A percentile compares a stretch with the other conserved stretches of the same genome.
phyloP scores from a whole-genome alignment of 768 basidiomycete genomes.

The Lactarius sp. region DNA sequence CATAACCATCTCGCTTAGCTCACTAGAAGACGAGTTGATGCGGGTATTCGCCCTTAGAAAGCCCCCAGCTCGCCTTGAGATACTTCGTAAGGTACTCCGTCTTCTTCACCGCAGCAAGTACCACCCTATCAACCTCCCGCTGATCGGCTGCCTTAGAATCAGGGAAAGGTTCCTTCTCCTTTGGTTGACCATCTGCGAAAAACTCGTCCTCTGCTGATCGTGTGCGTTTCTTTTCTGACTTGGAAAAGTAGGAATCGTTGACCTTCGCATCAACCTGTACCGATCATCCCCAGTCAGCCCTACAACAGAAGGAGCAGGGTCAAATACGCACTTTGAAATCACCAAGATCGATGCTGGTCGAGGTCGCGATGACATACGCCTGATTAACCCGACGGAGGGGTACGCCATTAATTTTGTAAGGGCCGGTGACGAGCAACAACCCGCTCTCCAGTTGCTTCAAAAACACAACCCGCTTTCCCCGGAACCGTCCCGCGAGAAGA shows the following conservation, averaged over 20 bases:
- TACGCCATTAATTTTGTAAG: conserved; percentile 97
- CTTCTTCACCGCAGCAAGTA: conserved; percentile 85
- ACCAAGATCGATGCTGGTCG: conserved; percentile 83
- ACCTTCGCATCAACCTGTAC: conserved; percentile 79
- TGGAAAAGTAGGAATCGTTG: conserved; percentile 92
- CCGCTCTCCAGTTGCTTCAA: conserved; percentile 94
- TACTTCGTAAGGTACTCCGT: conserved; percentile 89
- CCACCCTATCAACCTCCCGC: conserved; percentile 75
- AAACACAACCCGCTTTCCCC: conserved; percentile 97
- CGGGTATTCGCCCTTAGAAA: conserved; percentile 96
- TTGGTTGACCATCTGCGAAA: conserved; percentile 90
- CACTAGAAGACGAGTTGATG: conserved; percentile 76
- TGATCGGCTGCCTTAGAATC: conserved; percentile 87
- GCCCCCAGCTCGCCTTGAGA: conserved; percentile 86
- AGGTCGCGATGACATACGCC: conserved; percentile 98
- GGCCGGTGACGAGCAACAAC: conserved; percentile 91
- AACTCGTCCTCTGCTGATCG: conserved; percentile 93
- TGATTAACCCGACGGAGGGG: conserved; percentile 97
- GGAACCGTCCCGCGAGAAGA: conserved; percentile 94
- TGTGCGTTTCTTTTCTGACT: conserved; percentile 62
- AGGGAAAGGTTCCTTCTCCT: conserved; percentile 81
- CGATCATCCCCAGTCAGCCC: conserved; percentile 2
- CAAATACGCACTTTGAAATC: conserved; percentile 57
- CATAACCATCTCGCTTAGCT: conserved; percentile 37
- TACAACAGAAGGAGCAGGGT: conserved; percentile 9